Evolutionary conservation across 2,329 filamentous ascomycete genomes (phyloP), one percentile per base, ranked within the genome.

Genomic region (Corynespora cassiicola): DNA sequence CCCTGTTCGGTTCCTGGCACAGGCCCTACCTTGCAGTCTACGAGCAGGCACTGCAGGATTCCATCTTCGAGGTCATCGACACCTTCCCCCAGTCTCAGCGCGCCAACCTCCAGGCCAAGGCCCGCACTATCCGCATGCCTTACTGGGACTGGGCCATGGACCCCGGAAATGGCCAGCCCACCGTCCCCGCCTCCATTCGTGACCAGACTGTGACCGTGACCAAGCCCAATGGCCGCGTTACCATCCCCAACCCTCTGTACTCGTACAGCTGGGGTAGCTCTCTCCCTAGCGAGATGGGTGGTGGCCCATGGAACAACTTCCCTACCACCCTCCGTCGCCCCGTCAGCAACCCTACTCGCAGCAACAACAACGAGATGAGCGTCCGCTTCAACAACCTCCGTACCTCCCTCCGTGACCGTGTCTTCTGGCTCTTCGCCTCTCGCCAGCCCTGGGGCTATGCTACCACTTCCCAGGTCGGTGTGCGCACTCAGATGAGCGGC

Each of bases 1-100:
- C 85, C 25, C 72, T 94, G 11, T 94, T 95, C 62, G 81, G 86
- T 24, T 79, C 84, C 24, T 95, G 90, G 90, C 90, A 95, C 74
- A 81, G 90, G 32, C 87, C 88, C 1, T 95, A 92, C 65, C 73
- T 94, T 38, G 74, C 80, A 7, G 68, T 86, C 7, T 82, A 72
- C 47, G 76, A 86, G 71, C 73, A 77, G 68, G 61, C 67, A 8
- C 62, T 70, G 33, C 73, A 68, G 52, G 47, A 58, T 20, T 58
- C 66, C 43, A 66, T 75, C 17, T 50, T 65, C 27, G 68, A 69
- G 31, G 67, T 68, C 23, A 72, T 73, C 27, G 59, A 63, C 36
- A 56, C 62, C 6, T 75, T 74, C 53, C 71, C 73, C 6, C 42
- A 54, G 9, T 58, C 61, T 40, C 54, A 66, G 31, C 70, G 66